phyloP scores from a whole-genome alignment of 2,329 filamentous ascomycete genomes.

The Microdochium nivale region DNA sequence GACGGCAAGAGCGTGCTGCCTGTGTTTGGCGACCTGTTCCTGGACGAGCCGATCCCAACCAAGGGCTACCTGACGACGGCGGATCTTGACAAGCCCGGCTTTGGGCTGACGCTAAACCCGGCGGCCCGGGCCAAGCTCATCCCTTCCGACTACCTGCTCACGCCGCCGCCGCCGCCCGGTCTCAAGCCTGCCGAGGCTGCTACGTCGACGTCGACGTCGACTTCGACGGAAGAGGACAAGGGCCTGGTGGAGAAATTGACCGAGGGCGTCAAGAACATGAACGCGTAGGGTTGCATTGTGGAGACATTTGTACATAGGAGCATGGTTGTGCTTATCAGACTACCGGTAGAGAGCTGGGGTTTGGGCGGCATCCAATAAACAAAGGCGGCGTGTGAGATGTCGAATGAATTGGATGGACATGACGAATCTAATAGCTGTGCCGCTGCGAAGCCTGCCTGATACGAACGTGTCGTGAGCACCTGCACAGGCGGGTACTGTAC shows the following conservation, averaged over 20 bases:
- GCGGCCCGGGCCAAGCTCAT: slow-evolving; percentile 63
- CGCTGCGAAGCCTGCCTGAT: not conserved
- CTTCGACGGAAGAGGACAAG: slow-evolving; percentile 9
- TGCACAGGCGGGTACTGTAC: too few relatives aligned
- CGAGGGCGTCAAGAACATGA: slow-evolving; percentile 13
- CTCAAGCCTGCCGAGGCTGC: slow-evolving; percentile 23
- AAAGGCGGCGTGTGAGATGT: too few relatives aligned
- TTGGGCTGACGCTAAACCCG: slow-evolving; percentile 81
- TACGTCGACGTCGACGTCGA: slow-evolving; percentile 12
- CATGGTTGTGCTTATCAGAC: not conserved
- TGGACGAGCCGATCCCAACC: slow-evolving; percentile 81
- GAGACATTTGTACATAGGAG: not conserved
- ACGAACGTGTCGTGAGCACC: too few relatives aligned
- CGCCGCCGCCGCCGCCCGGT: slow-evolving; percentile 47
- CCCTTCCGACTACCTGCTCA: slow-evolving; percentile 64
- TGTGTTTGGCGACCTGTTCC: slow-evolving; percentile 85
- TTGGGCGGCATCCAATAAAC: too few relatives aligned
- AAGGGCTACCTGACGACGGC: slow-evolving; percentile 74
- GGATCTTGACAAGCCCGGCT: slow-evolving; percentile 81
- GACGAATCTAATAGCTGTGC: not conserved
- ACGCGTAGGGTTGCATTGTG: slow-evolving; percentile 2
- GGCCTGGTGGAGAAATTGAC: slow-evolving; percentile 9
- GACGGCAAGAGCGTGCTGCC: slow-evolving; percentile 85
- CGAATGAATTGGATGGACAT: not conserved
- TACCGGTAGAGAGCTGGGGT: not conserved